A percentile compares a stretch with the other conserved stretches of the same genome.
Conservation (phyloP, 306 rosid species). For the Sicyos baderoa region DNA sequence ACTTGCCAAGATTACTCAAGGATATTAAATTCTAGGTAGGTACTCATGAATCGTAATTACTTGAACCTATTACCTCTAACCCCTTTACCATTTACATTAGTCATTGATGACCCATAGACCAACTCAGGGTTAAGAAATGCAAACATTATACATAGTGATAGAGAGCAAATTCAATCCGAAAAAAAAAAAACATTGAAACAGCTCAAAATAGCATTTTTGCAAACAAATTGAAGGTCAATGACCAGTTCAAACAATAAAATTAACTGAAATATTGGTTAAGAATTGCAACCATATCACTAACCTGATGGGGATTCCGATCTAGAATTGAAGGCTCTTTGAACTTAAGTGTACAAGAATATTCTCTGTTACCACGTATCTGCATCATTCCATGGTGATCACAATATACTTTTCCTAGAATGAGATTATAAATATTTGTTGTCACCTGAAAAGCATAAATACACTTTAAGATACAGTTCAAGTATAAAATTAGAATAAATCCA, state of each 20-base stretch:
- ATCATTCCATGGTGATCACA: conserved; percentile 94
- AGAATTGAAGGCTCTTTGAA: conserved; percentile 91
- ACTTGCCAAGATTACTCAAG: background rate
- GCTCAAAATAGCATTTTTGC: background rate
- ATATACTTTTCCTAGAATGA: conserved; percentile 82
- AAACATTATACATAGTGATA: background rate
- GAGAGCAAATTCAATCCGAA: background rate
- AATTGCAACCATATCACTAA: conserved; percentile 27
- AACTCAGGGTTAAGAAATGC: background rate
- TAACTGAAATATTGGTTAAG: background rate
- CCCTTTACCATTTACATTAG: background rate
- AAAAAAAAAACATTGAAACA: background rate
- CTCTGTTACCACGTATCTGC: conserved; percentile 79
- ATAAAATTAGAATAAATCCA: background rate
- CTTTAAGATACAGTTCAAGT: conserved; percentile 4
- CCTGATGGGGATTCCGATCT: conserved; percentile 98
- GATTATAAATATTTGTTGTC: conserved; percentile 85
- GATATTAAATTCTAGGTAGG: background rate
- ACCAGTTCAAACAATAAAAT: background rate
- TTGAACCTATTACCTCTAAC: background rate
- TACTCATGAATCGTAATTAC: background rate
- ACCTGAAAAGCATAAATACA: conserved; percentile 46
- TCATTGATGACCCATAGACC: background rate
- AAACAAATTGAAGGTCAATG: conserved; percentile 12
- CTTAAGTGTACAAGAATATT: conserved; percentile 69